These are phyloP conservation scores for Ustilago shanxiensis DNA, from an alignment of 1,284 basidiomycete species.

Conservation along the genomic window DNA sequence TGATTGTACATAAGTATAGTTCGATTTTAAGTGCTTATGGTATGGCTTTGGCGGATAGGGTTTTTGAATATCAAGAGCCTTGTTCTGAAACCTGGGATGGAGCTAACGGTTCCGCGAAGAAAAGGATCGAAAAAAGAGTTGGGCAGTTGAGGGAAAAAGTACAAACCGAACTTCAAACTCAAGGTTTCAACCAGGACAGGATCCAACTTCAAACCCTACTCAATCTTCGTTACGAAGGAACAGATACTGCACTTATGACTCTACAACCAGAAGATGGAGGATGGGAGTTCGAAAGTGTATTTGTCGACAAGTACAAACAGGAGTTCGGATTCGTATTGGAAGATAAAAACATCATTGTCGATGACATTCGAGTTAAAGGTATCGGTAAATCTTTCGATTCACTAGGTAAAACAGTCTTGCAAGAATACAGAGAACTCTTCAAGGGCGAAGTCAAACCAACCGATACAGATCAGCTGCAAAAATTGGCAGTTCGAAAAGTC, in stretches of 20 bases:
- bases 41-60: slow-evolving; percentile 85
- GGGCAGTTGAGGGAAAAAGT: slow-evolving; percentile 75
- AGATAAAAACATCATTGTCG: slow-evolving; percentile 82
- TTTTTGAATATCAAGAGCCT: slow-evolving; percentile 83
- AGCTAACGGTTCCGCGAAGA: slow-evolving; percentile 5
- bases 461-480: slow-evolving; percentile 23
- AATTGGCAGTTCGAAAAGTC: slow-evolving; percentile 74
- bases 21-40: slow-evolving; percentile 92
- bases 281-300: slow-evolving; percentile 83
- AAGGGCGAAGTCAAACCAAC: slow-evolving; percentile 32
- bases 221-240: slow-evolving; percentile 76
- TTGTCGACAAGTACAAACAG: slow-evolving; percentile 73
- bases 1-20: slow-evolving; percentile 86
- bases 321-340: slow-evolving; percentile 90
- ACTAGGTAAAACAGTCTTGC: slow-evolving; percentile 83
- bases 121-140: slow-evolving; percentile 62
- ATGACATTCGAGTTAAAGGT: slow-evolving; percentile 85
- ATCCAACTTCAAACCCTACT: slow-evolving; percentile 84
- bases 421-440: slow-evolving; percentile 73
- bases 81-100: slow-evolving; percentile 77
- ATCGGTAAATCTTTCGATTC: slow-evolving; percentile 90
- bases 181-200: slow-evolving; percentile 82
- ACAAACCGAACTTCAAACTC: slow-evolving; percentile 77
- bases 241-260: slow-evolving; percentile 91
- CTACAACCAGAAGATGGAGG: slow-evolving; percentile 75